Percentiles rank a stretch among this genome's conserved stretches.
Conservation (phyloP, 768 basidiomycete species). For the Mycena alexandri region DNA sequence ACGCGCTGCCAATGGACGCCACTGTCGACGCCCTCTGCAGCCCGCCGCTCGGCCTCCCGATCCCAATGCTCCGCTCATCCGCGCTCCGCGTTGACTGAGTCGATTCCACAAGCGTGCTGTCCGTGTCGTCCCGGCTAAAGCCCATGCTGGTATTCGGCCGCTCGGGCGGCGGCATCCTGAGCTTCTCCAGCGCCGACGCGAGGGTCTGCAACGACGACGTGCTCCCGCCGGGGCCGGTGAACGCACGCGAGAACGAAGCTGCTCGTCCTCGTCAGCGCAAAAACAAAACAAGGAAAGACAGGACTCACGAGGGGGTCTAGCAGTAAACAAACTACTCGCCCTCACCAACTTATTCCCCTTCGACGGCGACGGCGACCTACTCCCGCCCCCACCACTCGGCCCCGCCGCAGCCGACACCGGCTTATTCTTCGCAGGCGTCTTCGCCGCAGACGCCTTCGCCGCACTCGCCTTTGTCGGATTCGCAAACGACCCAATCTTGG, state of each 20-base stretch:
- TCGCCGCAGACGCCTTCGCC: constrained; percentile 26
- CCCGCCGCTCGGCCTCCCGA: constrained; percentile 34
- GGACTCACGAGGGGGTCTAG: constrained; percentile 34
- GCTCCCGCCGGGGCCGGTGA: constrained; percentile 40
- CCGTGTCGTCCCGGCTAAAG: constrained; percentile 59
- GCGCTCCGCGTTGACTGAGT: constrained; percentile 32
- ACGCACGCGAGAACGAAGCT: constrained; percentile 36
- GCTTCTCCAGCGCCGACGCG: constrained; percentile 76
- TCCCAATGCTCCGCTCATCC: constrained; percentile 37
- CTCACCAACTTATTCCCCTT: constrained; percentile 35
- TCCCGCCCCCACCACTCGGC: neutral
- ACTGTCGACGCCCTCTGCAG: constrained; percentile 32
- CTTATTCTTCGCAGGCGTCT: constrained; percentile 27
- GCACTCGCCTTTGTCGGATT: constrained; percentile 35
- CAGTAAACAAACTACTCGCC: constrained; percentile 30
- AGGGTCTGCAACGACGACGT: constrained; percentile 72
- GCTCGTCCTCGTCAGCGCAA: neutral
- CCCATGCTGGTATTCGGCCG: constrained; percentile 80
- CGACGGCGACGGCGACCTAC: constrained; percentile 26
- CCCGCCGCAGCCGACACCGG: constrained; percentile 34
- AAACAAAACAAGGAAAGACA: neutral
- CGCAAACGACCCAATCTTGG: constrained; percentile 31
- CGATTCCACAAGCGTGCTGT: constrained; percentile 34
- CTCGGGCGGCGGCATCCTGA: constrained; percentile 74
- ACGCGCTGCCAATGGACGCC: constrained; percentile 33